Conservation (phyloP, 441 rosid genomes). For the Pelargonium citronellum region DNA sequence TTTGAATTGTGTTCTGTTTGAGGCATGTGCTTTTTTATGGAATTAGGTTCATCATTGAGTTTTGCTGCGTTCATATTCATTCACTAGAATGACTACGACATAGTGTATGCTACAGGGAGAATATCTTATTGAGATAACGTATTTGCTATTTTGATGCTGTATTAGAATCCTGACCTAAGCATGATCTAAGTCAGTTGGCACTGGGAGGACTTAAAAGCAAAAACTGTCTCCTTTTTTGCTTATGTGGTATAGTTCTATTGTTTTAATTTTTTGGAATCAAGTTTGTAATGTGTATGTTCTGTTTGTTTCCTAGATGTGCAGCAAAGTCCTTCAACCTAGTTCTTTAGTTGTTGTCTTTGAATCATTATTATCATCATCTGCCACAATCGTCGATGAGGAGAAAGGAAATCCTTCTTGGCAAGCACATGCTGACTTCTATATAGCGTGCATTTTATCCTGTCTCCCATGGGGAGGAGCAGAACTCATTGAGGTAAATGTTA, state of each 20-base stretch:
- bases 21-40: background rate
- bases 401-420: constrained; percentile 99
- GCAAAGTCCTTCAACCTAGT: constrained; percentile 88
- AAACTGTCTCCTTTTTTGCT: no score
- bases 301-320: constrained; percentile 63
- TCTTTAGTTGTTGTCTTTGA: constrained; percentile 79
- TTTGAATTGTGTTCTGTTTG: background rate
- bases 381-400: constrained; percentile 94
- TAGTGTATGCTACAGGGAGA: background rate
- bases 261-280: background rate
- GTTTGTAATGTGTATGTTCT: constrained; percentile 14
- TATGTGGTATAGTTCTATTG: no score
- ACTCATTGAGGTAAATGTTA: constrained; percentile 64
- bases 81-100: background rate
- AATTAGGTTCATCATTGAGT: background rate
- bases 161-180: no score
- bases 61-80: background rate
- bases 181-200: no score
- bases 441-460: constrained; percentile 80
- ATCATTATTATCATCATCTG: constrained; percentile 87
- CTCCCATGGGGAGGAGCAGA: constrained; percentile 99
- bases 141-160: background rate
- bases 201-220: no score
- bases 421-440: constrained; percentile 89
- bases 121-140: background rate